phyloP scores from a whole-genome alignment of 495 filamentous ascomycete genomes.

The Cercophora sp. region DNA sequence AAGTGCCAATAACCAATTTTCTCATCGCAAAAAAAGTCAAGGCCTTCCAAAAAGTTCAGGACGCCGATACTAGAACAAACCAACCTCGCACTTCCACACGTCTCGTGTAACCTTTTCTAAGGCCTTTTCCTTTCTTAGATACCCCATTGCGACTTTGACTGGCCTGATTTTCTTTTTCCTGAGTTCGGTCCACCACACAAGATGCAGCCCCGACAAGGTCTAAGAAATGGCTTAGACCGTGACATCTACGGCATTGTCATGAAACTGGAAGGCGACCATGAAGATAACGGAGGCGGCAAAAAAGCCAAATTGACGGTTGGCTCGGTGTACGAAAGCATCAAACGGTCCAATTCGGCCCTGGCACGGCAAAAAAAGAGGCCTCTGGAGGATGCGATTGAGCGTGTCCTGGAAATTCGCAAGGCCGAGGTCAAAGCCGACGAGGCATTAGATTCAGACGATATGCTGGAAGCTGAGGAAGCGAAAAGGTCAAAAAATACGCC shows the following conservation, averaged over 20 bases:
- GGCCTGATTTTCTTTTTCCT: no score
- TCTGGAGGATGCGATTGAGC: constrained; percentile 81
- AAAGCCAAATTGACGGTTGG: constrained; percentile 44
- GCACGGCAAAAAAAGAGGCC: constrained; percentile 74
- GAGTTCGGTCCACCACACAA: not conserved
- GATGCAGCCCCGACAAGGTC: constrained; percentile 13
- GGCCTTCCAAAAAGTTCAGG: no score
- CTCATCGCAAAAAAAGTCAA: no score
- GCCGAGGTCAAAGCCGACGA: no score
- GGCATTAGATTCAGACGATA: no score
- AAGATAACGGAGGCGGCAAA: constrained; percentile 13
- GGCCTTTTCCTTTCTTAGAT: no score
- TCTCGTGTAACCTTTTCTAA: no score
- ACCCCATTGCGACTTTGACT: no score
- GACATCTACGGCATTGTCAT: constrained; percentile 68
- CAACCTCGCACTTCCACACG: no score
- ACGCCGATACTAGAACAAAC: no score
- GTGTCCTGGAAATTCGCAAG: constrained; percentile 70
- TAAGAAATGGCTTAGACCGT: constrained; percentile 33
- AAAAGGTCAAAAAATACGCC: constrained; percentile 21
- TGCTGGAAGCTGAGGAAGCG: constrained; percentile 57
- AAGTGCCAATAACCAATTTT: no score
- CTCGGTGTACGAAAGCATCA: constrained; percentile 70
- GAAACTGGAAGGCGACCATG: constrained; percentile 55
- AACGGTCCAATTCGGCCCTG: constrained; percentile 77